Evolutionary conservation across 169 alveolate species (phyloP).

Genomic region (Cryptosporidium ubiquitum): DNA sequence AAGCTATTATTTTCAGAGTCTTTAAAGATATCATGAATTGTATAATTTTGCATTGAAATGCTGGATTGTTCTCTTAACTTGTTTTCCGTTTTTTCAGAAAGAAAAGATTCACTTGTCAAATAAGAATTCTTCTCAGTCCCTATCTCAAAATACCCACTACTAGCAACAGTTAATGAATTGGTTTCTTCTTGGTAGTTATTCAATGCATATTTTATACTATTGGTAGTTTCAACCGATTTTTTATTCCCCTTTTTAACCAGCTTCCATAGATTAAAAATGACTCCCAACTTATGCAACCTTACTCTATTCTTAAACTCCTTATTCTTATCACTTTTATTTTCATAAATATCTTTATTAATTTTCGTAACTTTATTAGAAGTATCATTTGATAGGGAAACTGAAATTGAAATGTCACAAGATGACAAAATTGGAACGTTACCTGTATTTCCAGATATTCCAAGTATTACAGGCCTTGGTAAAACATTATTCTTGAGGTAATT

Average conservation of each 20-base stretch:
- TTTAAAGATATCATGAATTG: neutral
- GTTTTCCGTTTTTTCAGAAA: neutral
- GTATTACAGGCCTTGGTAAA: slow-evolving; percentile 42
- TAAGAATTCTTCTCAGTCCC: neutral
- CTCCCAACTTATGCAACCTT: neutral
- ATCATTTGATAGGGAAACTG: slow-evolving; percentile 2
- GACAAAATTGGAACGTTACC: slow-evolving; percentile 46
- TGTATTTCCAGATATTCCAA: slow-evolving; percentile 69
- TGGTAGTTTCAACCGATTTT: neutral
- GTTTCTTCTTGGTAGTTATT: neutral
- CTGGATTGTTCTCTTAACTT: neutral
- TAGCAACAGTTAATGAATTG: neutral
- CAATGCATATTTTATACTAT: neutral
- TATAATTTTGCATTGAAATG: neutral
- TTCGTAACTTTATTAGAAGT: neutral
- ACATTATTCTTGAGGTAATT: slow-evolving; percentile 38
- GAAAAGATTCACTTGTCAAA: neutral
- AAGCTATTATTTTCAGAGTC: neutral
- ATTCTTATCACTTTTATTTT: neutral
- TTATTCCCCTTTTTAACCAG: neutral
- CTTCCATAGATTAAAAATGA: neutral
- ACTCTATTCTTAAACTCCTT: neutral
- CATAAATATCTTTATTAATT: neutral
- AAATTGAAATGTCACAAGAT: slow-evolving; percentile 48
- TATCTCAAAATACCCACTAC: neutral